phyloP scores from a whole-genome alignment of 2,329 filamentous ascomycete species.

The Stemphylium lycopersici region DNA sequence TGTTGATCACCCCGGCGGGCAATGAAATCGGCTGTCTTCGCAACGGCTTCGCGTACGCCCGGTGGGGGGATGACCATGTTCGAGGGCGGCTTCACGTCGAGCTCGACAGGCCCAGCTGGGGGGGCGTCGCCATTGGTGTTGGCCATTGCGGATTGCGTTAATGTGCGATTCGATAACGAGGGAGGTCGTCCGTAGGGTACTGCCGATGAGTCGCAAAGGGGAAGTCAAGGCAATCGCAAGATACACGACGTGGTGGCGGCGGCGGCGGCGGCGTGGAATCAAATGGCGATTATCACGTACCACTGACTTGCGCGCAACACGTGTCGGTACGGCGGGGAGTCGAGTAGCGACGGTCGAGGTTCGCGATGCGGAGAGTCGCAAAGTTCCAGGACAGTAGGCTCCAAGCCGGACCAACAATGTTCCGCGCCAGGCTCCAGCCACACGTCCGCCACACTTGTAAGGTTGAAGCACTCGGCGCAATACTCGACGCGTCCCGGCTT shows the following conservation, averaged over 20 bases:
- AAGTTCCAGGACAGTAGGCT: slow-evolving; percentile 13
- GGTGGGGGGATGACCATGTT: slow-evolving; percentile 85
- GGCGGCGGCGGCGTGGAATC: slow-evolving; percentile 8
- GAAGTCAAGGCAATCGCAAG: neutral
- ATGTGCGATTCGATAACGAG: slow-evolving; percentile 15
- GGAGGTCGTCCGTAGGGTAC: slow-evolving; percentile 10
- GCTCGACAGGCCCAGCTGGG: slow-evolving; percentile 18
- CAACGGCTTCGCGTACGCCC: slow-evolving; percentile 82
- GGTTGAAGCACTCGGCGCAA: slow-evolving; percentile 18
- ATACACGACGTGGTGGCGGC: neutral
- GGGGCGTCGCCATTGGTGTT: slow-evolving; percentile 34
- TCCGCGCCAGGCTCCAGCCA: slow-evolving; percentile 7
- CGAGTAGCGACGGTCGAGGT: slow-evolving; percentile 5
- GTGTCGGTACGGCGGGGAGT: slow-evolving; percentile 5
- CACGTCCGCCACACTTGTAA: slow-evolving; percentile 6
- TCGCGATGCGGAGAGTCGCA: slow-evolving; percentile 12
- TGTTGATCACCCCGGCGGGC: slow-evolving; percentile 70
- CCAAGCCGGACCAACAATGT: slow-evolving; percentile 8
- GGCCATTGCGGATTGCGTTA: slow-evolving; percentile 32
- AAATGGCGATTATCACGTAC: neutral
- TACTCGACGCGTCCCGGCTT: slow-evolving; percentile 4
- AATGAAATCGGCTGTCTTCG: slow-evolving; percentile 95
- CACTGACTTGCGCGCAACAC: slow-evolving; percentile 9
- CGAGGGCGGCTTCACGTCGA: slow-evolving; percentile 69
- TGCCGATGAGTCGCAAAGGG: slow-evolving; percentile 10